These are phyloP conservation scores for Cordia subcordata DNA, from an alignment of 257 asterid species.

Conservation along the genomic window DNA sequence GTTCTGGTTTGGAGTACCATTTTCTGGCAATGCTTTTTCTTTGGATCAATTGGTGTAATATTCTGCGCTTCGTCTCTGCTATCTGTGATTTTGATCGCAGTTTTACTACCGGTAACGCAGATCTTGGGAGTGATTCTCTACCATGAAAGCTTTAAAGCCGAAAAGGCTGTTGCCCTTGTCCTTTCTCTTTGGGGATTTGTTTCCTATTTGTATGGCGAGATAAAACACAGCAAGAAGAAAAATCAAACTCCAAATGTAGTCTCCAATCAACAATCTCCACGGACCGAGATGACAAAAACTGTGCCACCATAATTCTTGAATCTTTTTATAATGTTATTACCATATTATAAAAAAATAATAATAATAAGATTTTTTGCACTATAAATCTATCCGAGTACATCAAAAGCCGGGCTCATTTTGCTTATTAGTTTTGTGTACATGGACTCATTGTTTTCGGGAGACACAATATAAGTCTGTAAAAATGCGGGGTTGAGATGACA, in stretches of 20 bases:
- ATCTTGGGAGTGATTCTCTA: constrained; percentile 19
- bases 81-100: constrained; percentile 9
- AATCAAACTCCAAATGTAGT: neutral
- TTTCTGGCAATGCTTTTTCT: constrained; percentile 16
- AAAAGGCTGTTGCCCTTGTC: constrained; percentile 19
- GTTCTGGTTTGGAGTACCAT: constrained; percentile 10
- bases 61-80: constrained; percentile 23
- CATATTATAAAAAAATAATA: neutral
- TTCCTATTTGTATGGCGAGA: constrained; percentile 28
- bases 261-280: neutral
- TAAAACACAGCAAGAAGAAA: constrained; percentile 8
- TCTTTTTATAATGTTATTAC: neutral
- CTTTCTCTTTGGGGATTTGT: constrained; percentile 32
- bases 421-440: too few species aligned
- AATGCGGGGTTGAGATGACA: too few species aligned
- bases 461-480: too few species aligned
- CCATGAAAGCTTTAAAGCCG: constrained; percentile 23
- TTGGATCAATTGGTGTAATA: constrained; percentile 21
- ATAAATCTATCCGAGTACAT: too few species aligned
- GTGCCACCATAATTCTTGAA: constrained; percentile 4
- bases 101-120: constrained; percentile 17
- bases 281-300: neutral
- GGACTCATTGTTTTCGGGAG: too few species aligned
- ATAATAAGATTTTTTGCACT: too few species aligned
- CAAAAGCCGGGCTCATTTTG: too few species aligned